Percentiles rank a stretch among this genome's conserved stretches.
Evolutionary conservation across 441 rosid species (phyloP).

Genomic region (Gossypium schwendimanii): DNA sequence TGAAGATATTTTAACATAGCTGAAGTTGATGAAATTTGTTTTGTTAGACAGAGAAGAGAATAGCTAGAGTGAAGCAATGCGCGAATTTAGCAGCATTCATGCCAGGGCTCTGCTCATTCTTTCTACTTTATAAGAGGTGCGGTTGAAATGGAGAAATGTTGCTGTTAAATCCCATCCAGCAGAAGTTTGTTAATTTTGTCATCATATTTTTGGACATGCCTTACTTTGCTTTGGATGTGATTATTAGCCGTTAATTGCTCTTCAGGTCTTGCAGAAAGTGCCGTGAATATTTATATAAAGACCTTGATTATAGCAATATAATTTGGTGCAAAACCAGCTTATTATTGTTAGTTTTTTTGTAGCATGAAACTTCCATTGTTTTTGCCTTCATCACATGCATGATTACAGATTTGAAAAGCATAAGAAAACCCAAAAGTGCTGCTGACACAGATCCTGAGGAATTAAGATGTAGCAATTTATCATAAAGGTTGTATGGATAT

Average conservation of each 20-base stretch:
- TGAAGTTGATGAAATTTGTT: conserved; percentile 1
- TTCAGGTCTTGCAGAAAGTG: neutral
- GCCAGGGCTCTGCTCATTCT: neutral
- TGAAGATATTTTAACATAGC: too few species aligned
- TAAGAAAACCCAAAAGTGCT: neutral
- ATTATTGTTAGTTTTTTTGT: neutral
- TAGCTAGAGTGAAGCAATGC: neutral
- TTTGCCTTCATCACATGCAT: conserved; percentile 1
- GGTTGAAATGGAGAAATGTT: neutral
- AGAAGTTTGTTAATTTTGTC: neutral
- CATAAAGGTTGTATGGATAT: conserved; percentile 16
- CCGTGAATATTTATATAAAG: neutral
- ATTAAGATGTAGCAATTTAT: neutral
- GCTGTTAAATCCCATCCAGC: neutral
- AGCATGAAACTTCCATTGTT: neutral
- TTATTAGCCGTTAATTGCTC: too few species aligned
- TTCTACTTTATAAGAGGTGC: neutral
- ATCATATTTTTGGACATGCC: too few species aligned
- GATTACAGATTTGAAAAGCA: neutral
- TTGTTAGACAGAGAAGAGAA: conserved; percentile 3
- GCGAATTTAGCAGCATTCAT: neutral
- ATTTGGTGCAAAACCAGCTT: neutral
- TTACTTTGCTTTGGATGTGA: too few species aligned
- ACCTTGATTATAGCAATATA: neutral
- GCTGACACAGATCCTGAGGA: neutral